A percentile compares a stretch with the other conserved stretches of the same genome.
phyloP scores from a whole-genome alignment of 139 green algal genomes.

The Diplosphaera chodatii region DNA sequence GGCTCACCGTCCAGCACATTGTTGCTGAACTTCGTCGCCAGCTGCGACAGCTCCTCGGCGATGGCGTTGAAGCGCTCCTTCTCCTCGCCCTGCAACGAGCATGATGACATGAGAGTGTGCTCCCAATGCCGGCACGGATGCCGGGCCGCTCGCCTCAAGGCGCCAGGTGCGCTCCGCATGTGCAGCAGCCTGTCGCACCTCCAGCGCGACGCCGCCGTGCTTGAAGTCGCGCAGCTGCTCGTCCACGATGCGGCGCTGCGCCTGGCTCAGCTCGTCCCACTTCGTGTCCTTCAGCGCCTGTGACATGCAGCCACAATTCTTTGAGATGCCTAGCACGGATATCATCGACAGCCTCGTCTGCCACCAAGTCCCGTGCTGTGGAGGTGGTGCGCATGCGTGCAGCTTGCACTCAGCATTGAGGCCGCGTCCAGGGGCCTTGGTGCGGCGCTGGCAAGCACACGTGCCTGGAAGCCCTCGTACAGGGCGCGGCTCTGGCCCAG shows the following conservation, averaged over 20 bases:
- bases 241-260: constrained; percentile 78
- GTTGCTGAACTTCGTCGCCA: constrained; percentile 88
- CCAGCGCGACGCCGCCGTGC: constrained; percentile 82
- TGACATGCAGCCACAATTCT: constrained; percentile 19
- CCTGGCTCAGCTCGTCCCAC: constrained; percentile 57
- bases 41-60: constrained; percentile 86
- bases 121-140: no score
- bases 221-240: constrained; percentile 81
- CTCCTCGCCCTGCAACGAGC: constrained; percentile 40
- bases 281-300: constrained; percentile 48
- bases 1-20: constrained; percentile 72
- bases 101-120: no score
- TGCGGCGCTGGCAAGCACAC: no score
- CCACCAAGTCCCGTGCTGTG: no score
- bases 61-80: constrained; percentile 94
- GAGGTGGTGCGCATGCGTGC: no score
- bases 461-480: constrained; percentile 49
- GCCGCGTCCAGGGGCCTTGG: no score
- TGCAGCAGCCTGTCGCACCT: constrained; percentile 31
- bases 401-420: no score
- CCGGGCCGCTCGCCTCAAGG: no score
- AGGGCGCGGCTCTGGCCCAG: constrained; percentile 74
- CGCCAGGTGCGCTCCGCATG: no score
- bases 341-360: no score
- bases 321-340: no score